These are phyloP conservation scores for Strobilomyces dryophilus DNA, from an alignment of 768 basidiomycete species.

Conservation along the genomic window DNA sequence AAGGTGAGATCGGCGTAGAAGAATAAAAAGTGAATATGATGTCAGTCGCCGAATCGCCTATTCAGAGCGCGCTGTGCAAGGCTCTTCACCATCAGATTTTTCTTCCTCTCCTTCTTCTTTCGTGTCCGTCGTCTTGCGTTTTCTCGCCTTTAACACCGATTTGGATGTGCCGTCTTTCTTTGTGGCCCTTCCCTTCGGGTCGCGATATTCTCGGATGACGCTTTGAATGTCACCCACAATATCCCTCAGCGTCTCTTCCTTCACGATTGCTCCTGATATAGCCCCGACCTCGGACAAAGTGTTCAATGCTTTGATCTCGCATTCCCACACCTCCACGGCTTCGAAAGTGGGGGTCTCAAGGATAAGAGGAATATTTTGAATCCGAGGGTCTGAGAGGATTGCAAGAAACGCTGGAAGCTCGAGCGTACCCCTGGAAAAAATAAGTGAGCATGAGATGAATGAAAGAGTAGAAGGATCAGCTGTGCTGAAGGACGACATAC, in stretches of 20 bases:
- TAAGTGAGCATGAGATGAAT: background rate
- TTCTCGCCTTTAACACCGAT: constrained; percentile 1
- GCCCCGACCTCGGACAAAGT: constrained; percentile 28
- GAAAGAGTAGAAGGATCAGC: background rate
- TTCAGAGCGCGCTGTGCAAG: constrained; percentile 1
- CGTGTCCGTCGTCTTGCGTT: background rate
- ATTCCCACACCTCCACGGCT: constrained; percentile 62
- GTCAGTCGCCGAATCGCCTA: background rate
- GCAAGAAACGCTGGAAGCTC: constrained; percentile 58
- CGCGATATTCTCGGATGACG: constrained; percentile 11
- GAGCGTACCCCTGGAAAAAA: constrained; percentile 55
- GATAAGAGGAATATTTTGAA: constrained; percentile 70
- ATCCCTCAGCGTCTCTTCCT: constrained; percentile 1
- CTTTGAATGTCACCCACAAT: constrained; percentile 12
- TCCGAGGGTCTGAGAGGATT: constrained; percentile 64
- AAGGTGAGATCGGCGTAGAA: background rate
- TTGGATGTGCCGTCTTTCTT: constrained; percentile 4
- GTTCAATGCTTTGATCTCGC: constrained; percentile 65
- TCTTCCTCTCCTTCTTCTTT: constrained; percentile 9
- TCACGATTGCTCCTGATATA: background rate
- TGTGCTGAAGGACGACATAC: constrained; percentile 39
- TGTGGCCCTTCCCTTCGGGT: constrained; percentile 4
- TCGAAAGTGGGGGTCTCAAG: constrained; percentile 80
- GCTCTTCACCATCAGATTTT: constrained; percentile 4
- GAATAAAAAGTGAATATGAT: background rate